phyloP scores from a whole-genome alignment of 192 early-diverging fungal genomes.

The Gryganskiella cystojenkinii region DNA sequence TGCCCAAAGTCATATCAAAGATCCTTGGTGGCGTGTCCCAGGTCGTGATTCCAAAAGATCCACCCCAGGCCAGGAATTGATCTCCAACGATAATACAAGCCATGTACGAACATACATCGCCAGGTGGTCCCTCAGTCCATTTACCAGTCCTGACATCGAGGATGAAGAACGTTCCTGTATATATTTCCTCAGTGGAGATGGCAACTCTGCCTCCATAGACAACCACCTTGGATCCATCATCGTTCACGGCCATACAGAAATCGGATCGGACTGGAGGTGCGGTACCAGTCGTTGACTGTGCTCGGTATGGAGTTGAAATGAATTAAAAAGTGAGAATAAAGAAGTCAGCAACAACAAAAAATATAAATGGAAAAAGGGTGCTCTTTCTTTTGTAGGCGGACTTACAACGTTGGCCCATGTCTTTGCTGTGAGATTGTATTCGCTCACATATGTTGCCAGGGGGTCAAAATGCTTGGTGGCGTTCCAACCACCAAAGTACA shows the following conservation, averaged over 20 bases:
- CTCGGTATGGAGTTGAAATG: too few species aligned
- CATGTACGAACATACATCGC: constrained; percentile 16
- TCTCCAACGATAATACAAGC: constrained; percentile 30
- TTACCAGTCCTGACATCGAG: constrained; percentile 9
- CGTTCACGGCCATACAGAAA: constrained; percentile 5
- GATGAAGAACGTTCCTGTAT: constrained; percentile 6
- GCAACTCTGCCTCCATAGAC: background rate
- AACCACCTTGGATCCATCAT: background rate
- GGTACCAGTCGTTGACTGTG: background rate
- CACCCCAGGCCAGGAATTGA: constrained; percentile 39
- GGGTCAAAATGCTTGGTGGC: constrained; percentile 8
- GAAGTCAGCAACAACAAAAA: background rate
- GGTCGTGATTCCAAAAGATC: constrained; percentile 10
- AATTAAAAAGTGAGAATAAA: too few species aligned
- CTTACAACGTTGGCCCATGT: constrained; percentile 44
- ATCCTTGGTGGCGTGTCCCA: constrained; percentile 5
- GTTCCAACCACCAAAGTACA: constrained; percentile 39
- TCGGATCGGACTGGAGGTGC: background rate
- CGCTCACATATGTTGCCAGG: constrained; percentile 11
- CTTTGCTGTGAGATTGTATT: constrained; percentile 12
- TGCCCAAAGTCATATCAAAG: constrained; percentile 9
- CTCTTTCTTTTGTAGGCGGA: too few species aligned
- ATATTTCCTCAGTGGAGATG: background rate
- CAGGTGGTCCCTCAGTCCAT: constrained; percentile 23
- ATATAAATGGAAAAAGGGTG: background rate